Evolutionary conservation across 768 basidiomycete genomes (phyloP).

Genomic region (Fistulinella prunicolor): DNA sequence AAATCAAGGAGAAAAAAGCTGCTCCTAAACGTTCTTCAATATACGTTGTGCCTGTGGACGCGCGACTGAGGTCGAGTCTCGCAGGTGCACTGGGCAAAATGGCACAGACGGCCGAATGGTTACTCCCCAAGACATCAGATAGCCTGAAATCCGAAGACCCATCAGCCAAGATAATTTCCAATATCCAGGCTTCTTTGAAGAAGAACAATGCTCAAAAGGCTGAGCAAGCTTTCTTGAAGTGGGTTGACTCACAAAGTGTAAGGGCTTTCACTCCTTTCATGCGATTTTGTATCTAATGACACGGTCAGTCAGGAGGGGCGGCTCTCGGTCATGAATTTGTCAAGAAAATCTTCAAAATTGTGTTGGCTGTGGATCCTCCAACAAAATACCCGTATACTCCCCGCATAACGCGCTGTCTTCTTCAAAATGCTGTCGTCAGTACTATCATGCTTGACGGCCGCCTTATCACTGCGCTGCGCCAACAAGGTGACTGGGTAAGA

Average conservation of each 20-base stretch:
- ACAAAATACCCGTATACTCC: slow-evolving; percentile 47
- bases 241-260: slow-evolving; percentile 43
- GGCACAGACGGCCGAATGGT: slow-evolving; percentile 44
- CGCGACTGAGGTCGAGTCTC: slow-evolving; percentile 57
- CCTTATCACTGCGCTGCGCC: slow-evolving; percentile 50
- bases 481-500: slow-evolving; percentile 67
- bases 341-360: slow-evolving; percentile 50
- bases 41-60: slow-evolving; percentile 55
- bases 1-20: slow-evolving; percentile 3
- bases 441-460: slow-evolving; percentile 62
- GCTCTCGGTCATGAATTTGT: slow-evolving; percentile 50
- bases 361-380: slow-evolving; percentile 43
- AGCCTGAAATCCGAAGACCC: slow-evolving; percentile 7
- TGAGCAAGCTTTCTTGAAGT: slow-evolving; percentile 59
- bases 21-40: slow-evolving; percentile 46
- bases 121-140: slow-evolving; percentile 20
- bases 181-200: slow-evolving; percentile 40
- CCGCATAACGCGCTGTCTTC: slow-evolving; percentile 54
- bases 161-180: slow-evolving; percentile 34
- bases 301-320: slow-evolving; percentile 15
- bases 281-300: slow-evolving; percentile 1
- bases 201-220: slow-evolving; percentile 49
- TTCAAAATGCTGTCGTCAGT: slow-evolving; percentile 54
- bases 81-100: slow-evolving; percentile 60
- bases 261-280: background rate